Evolutionary conservation across 176 grass and related monocot genomes (phyloP), one percentile per base, ranked within the genome.

Genomic region (Ampelocalamus luodianensis): DNA sequence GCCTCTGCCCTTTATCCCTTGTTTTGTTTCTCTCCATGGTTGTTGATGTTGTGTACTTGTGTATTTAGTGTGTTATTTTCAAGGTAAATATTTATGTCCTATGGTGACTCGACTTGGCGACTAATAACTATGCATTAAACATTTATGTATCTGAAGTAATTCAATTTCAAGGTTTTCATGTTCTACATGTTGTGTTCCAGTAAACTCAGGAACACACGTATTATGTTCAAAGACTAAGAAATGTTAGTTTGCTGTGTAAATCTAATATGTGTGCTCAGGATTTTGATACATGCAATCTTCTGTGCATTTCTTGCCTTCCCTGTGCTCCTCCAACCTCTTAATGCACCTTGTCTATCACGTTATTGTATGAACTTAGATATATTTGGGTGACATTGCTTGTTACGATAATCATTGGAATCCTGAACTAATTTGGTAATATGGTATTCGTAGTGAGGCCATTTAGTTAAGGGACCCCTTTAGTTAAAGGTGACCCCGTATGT

Each of bases 131-230:
- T 59, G 9, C n/a, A 23, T 11, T 6, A 63, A 29, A 29, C 10
- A 58, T 76, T 76, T 58, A 54, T 58, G 51, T 40, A 76, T 23
- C 5, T 39, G 51, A 32, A 49, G 10, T 49, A 48, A 36, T 48
- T 65, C 16, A 65, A 22, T 48, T 48, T 65, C 1, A 34, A 79
- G 59, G 26, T 60, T 78, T 64, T 34, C 5, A 36, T 65, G 59
- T 16, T 48, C 24, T 79, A 65, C 59, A 79, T 79, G 22, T 23
- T 59, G 60, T 14, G 60, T 63, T 63, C 60, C 24, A 63, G 26
- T 63, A 27, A 29, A 29, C 60, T 5, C 9, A 60, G n/a, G 8
- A 24, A 4, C 56, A 24, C n/a, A 5, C 3, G 3, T 60, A 60
- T 10, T 60, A 4, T 63, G 60, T 63, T 29, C 60, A 27, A 63